phyloP scores from a whole-genome alignment of 139 green algal genomes.

The Chlorella sp. region DNA sequence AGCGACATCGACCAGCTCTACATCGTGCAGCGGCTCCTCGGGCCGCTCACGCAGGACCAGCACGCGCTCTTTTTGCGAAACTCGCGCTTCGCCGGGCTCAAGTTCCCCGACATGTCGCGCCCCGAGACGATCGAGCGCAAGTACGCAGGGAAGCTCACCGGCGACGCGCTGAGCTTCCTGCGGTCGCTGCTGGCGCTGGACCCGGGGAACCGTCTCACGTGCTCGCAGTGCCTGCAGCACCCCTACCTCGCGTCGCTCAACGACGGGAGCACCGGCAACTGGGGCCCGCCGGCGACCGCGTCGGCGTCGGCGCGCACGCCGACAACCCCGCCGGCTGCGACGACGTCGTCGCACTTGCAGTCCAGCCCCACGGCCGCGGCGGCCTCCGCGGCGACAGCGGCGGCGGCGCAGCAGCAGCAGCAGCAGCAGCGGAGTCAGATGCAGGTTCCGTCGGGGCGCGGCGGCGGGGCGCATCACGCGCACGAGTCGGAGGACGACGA shows the following conservation, averaged over 20 bases:
- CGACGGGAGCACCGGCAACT: background rate
- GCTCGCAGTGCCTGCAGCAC: conserved; percentile 19
- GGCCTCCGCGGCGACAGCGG: background rate
- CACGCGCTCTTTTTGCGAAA: conserved; percentile 60
- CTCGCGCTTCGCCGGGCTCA: conserved; percentile 58
- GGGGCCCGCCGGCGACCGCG: background rate
- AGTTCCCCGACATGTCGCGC: conserved; percentile 67
- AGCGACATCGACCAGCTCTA: conserved; percentile 91
- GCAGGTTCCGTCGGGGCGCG: too few species aligned
- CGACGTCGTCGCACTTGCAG: background rate
- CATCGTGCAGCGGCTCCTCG: conserved; percentile 66
- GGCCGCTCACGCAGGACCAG: conserved; percentile 47
- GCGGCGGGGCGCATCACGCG: too few species aligned
- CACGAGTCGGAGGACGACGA: conserved; percentile 4
- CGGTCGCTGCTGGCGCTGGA: conserved; percentile 52
- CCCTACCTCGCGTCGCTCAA: conserved; percentile 2
- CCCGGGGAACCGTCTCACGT: conserved; percentile 35
- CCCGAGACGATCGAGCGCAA: conserved; percentile 50
- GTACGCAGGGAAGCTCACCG: conserved; percentile 35
- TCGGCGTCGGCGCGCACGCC: conserved; percentile 3
- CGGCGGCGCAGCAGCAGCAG: background rate
- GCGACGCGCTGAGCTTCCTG: conserved; percentile 52
- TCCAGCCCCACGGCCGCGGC: background rate
- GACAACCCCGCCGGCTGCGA: background rate
- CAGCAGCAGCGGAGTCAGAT: conserved; percentile 1